Percentiles rank a stretch among this genome's conserved stretches.
Conservation (phyloP, 2,329 filamentous ascomycete species). For the Biscogniauxia marginata region DNA sequence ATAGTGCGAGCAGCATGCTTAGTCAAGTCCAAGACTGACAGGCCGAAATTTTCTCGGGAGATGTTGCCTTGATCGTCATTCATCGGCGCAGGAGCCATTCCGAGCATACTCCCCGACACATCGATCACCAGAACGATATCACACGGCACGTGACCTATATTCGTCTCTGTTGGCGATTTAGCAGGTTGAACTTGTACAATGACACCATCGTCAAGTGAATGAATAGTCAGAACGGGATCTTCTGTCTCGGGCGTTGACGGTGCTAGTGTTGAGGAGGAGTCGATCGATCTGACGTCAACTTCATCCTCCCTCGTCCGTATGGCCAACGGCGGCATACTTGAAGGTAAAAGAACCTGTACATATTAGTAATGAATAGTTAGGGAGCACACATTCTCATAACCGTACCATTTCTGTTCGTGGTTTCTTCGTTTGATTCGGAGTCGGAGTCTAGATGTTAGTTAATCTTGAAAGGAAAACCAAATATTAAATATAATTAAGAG, state of each 20-base stretch:
- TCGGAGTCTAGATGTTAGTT: no score
- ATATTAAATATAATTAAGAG: no score
- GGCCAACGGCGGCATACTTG: no score
- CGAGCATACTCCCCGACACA: conserved; percentile 56
- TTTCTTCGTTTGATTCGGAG: no score
- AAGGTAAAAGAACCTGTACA: no score
- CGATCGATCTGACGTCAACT: background rate
- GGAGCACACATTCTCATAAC: no score
- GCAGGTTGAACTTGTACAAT: conserved; percentile 49
- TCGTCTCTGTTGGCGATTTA: conserved; percentile 25
- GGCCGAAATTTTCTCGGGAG: conserved; percentile 43
- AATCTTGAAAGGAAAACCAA: no score
- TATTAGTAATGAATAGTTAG: no score
- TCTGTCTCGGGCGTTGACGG: no score
- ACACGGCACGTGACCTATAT: conserved; percentile 46
- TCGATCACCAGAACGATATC: conserved; percentile 64
- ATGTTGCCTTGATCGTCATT: conserved; percentile 33
- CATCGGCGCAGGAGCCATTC: conserved; percentile 44
- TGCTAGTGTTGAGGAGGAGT: no score
- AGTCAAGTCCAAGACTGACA: conserved; percentile 57
- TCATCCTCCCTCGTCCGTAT: no score
- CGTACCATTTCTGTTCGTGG: no score
- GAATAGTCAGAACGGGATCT: conserved; percentile 31
- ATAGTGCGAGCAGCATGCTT: conserved; percentile 61
- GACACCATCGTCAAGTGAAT: conserved; percentile 42